These are phyloP conservation scores for Pyrrhoderma lamaoense DNA, from an alignment of 1,284 basidiomycete genomes.

Conservation along the genomic window DNA sequence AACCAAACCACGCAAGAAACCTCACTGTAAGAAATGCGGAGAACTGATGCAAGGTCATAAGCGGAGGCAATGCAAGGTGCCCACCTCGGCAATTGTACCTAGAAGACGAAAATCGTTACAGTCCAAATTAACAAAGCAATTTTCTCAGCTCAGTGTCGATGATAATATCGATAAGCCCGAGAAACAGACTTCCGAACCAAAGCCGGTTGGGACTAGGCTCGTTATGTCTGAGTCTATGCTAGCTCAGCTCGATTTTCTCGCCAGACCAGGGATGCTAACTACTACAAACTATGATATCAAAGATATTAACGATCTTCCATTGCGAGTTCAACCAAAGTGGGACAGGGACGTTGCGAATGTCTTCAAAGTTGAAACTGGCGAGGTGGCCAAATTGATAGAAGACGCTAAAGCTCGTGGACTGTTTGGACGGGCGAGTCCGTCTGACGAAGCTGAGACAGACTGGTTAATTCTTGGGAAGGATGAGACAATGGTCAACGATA, in stretches of 20 bases:
- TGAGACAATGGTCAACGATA: slow-evolving; percentile 3
- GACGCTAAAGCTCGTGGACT: slow-evolving; percentile 11
- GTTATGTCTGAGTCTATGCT: too few relatives aligned
- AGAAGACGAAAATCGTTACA: not conserved
- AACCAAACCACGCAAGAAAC: slow-evolving; percentile 13
- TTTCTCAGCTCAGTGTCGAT: not conserved
- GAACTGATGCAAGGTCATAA: slow-evolving; percentile 17
- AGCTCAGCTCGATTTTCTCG: too few relatives aligned
- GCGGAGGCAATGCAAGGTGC: slow-evolving; percentile 13
- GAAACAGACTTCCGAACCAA: too few relatives aligned
- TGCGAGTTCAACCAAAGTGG: slow-evolving; percentile 12
- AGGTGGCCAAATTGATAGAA: slow-evolving; percentile 10
- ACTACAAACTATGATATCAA: too few relatives aligned
- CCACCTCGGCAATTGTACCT: not conserved
- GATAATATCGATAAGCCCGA: too few relatives aligned
- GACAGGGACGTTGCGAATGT: slow-evolving; percentile 10
- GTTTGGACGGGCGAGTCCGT: slow-evolving; percentile 12
- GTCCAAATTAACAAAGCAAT: slow-evolving; percentile 1
- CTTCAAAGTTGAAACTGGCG: slow-evolving; percentile 12
- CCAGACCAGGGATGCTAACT: too few relatives aligned
- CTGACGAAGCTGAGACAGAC: slow-evolving; percentile 9
- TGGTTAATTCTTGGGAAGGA: slow-evolving; percentile 17
- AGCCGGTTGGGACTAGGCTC: too few relatives aligned
- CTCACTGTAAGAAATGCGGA: slow-evolving; percentile 15
- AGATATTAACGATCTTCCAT: too few relatives aligned